Evolutionary conservation across 2,329 filamentous ascomycete genomes (phyloP), one percentile per base, ranked within the genome.

Genomic region (Scleromitrula shiraiana): DNA sequence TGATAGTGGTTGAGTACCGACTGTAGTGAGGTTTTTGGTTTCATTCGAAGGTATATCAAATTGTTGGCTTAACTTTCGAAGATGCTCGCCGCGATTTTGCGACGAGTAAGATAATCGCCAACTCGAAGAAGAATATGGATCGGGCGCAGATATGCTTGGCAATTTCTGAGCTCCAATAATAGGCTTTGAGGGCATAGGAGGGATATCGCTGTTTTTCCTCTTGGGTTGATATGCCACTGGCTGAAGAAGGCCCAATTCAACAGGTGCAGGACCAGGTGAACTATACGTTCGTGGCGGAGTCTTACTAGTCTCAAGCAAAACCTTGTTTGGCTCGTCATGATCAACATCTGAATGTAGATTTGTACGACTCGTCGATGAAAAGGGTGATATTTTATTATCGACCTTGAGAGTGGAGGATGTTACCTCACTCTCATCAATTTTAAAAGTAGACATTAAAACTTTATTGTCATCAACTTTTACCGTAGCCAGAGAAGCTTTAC

Each of bases 91-190:
- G 30, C 60, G 52, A 26, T 58, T 56, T 0, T 54, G 46, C 5
- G 53, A 48, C 17, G 53, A 35, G 41, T 64, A 64, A 12, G 62
- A 63, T 10, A 64, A 44, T 38, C 62, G 52, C 63, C 63, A 65
- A 15, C 58, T 57, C 36, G 61, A 62, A 29, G 22, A 10, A 5
- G 19, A 27, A 9, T 50, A 44, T 54, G 20, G 36, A 6, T 45
- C 30, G 23, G 49, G 50, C 15, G 55, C 44, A 29, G 33, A 53
- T 43, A 62, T 56, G 50, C 57, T 62, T 35, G 60, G 52, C 27
- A 61, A 41, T 14, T 55, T 49, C 37, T 51, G 52, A 29, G 64
- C 55, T 15, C 51, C 36, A 17, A 62, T 33, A 2, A 54, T 27
- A 4, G 62, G 57, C 19, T 55, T 47, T 12, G 51, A 20, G 39